Conservation (phyloP, 257 asterid genomes). For the Ajuga chamaepitys region DNA sequence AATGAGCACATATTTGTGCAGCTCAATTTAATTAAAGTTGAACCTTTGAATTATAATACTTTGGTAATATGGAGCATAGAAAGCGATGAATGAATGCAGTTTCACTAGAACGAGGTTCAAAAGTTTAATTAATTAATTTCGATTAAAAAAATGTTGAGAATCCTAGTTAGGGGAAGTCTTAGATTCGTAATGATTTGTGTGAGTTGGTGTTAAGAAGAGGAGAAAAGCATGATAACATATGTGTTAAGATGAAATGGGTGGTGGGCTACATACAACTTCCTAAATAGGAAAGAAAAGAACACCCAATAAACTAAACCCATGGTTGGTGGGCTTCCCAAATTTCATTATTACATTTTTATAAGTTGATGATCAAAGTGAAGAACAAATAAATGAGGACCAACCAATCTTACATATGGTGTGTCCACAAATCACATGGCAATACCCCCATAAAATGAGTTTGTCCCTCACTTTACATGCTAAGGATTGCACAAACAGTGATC, state of each 20-base stretch:
- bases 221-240: slow-evolving; percentile 3
- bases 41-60: no score
- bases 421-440: slow-evolving; percentile 50
- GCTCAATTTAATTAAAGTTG: no score
- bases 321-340: slow-evolving; percentile 15
- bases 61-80: no score
- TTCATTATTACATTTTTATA: not conserved
- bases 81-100: no score
- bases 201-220: slow-evolving; percentile 11
- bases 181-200: slow-evolving; percentile 17
- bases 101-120: no score
- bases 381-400: slow-evolving; percentile 26
- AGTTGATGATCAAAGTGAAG: slow-evolving; percentile 15
- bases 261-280: no score
- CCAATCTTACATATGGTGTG: slow-evolving; percentile 27
- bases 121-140: no score
- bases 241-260: slow-evolving; percentile 10
- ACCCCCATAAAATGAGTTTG: slow-evolving; percentile 46
- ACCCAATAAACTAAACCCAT: slow-evolving; percentile 3
- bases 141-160: no score
- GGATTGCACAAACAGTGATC: slow-evolving; percentile 25
- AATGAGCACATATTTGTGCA: no score
- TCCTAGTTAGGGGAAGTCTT: slow-evolving; percentile 14
- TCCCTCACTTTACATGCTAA: slow-evolving; percentile 51
- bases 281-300: slow-evolving; percentile 18